Evolutionary conservation across 495 filamentous ascomycete species (phyloP).

Genomic region (Trichoderma erinaceum): DNA sequence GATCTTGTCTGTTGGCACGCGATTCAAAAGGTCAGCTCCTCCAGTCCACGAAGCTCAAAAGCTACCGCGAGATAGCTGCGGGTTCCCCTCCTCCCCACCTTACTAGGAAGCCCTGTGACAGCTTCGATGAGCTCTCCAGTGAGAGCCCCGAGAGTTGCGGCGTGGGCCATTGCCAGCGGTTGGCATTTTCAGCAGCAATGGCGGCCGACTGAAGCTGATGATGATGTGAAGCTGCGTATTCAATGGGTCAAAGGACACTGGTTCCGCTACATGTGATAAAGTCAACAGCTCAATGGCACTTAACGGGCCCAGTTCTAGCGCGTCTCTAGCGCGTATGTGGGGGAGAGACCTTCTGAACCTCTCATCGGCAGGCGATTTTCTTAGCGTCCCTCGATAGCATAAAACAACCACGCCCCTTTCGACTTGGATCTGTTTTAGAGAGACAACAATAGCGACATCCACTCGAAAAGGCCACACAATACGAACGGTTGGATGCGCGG

Average conservation of each 20-base stretch:
- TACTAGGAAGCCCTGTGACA: constrained; percentile 24
- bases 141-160: constrained; percentile 41
- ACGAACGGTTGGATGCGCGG: neutral
- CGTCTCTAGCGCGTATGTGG: constrained; percentile 10
- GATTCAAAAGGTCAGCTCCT: neutral
- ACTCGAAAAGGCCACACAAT: neutral
- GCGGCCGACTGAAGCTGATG: neutral
- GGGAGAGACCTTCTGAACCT: neutral
- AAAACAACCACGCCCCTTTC: neutral
- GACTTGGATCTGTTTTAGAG: neutral
- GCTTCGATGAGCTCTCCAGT: constrained; percentile 50
- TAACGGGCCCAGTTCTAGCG: neutral
- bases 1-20: neutral
- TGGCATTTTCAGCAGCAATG: constrained; percentile 11
- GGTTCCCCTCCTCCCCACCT: neutral
- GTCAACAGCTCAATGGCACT: neutral
- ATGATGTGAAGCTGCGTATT: neutral
- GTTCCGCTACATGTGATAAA: neutral
- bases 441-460: neutral
- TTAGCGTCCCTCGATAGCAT: neutral
- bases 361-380: constrained; percentile 5
- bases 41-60: neutral
- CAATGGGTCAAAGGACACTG: neutral
- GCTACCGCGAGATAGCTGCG: neutral
- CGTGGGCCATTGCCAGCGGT: constrained; percentile 39